phyloP scores from a whole-genome alignment of 495 filamentous ascomycete species.

The Friedmanniomyces endolithicus region DNA sequence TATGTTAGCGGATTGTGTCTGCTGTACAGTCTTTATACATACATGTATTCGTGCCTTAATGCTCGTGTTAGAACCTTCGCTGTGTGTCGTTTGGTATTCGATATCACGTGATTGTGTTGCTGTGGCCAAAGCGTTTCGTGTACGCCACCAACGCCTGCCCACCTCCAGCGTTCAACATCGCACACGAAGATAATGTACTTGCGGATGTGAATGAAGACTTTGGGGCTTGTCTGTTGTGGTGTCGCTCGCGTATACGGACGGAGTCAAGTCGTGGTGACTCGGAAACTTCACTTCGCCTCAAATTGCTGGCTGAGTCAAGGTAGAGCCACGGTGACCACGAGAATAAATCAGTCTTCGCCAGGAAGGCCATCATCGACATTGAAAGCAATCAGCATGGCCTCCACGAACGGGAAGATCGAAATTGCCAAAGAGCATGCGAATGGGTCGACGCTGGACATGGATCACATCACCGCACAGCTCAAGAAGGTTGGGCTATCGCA shows the following conservation, averaged over 20 bases:
- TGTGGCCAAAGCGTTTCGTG: too few relatives aligned
- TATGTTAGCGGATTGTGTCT: not conserved
- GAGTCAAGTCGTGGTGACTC: not conserved
- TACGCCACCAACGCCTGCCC: too few relatives aligned
- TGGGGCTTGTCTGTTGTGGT: not conserved
- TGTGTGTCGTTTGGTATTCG: too few relatives aligned
- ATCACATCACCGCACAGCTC: constrained; percentile 19
- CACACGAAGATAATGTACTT: too few relatives aligned
- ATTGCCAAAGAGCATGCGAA: constrained; percentile 1
- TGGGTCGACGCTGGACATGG: constrained; percentile 4
- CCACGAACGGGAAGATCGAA: constrained; percentile 4
- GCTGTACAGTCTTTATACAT: not conserved
- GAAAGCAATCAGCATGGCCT: not conserved
- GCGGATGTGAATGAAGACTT: not conserved
- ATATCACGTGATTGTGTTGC: too few relatives aligned
- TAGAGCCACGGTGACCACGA: not conserved
- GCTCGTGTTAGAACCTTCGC: not conserved
- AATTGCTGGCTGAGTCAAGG: constrained; percentile 4
- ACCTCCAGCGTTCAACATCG: too few relatives aligned
- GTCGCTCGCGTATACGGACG: not conserved
- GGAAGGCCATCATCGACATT: not conserved
- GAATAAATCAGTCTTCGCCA: not conserved
- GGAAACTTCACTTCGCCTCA: not conserved
- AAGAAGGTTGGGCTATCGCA: constrained; percentile 18
- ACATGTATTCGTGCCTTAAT: not conserved